Conservation (phyloP, 2,329 filamentous ascomycete species). For the Aureobasidium zeae region DNA sequence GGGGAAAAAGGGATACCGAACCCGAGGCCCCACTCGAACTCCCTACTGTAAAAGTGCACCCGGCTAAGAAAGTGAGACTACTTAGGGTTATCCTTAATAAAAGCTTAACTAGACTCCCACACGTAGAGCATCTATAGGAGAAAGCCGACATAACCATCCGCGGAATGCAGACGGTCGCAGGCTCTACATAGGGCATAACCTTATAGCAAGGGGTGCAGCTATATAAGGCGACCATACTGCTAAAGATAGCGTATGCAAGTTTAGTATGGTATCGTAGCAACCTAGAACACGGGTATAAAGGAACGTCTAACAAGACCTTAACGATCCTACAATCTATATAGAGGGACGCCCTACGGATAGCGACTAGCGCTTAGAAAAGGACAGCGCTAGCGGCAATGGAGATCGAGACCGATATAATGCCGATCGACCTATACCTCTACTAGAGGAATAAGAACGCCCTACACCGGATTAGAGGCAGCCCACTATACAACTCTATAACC, state of each 20-base stretch:
- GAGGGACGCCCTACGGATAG: background rate
- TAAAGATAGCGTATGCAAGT: background rate
- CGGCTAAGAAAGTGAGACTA: background rate
- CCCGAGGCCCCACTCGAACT: background rate
- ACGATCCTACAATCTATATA: background rate
- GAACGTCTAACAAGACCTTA: background rate
- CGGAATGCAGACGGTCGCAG: background rate
- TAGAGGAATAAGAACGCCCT: background rate
- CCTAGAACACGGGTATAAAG: background rate
- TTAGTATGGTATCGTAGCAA: background rate
- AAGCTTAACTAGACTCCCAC: background rate
- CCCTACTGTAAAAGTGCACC: background rate
- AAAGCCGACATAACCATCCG: background rate
- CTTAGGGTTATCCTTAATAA: background rate
- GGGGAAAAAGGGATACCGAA: constrained; percentile 9
- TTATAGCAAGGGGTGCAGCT: constrained; percentile 1
- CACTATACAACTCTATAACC: background rate
- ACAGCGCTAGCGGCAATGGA: background rate
- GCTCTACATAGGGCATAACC: background rate
- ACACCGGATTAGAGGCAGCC: background rate
- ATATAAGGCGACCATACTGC: background rate
- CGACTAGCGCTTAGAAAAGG: background rate
- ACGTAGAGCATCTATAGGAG: background rate
- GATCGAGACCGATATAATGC: background rate
- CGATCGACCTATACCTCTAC: background rate